Conservation (phyloP, 2,329 filamentous ascomycete genomes). For the Aspergillus glaucus region DNA sequence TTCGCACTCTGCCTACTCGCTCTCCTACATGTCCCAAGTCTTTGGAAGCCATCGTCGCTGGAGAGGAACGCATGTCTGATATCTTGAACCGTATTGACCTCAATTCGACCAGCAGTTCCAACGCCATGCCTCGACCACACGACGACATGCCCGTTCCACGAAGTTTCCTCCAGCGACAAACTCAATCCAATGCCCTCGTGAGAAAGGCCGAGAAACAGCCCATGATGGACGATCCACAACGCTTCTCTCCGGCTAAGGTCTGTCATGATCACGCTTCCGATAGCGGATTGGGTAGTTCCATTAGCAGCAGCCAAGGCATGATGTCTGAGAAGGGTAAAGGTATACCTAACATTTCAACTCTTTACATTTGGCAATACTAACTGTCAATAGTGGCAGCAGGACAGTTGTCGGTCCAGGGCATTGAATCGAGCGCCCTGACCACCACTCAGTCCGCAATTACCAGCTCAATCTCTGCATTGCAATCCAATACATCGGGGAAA, state of each 20-base stretch:
- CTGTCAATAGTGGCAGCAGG: slow-evolving; percentile 17
- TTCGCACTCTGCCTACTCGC: slow-evolving; percentile 52
- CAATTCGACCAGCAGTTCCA: slow-evolving; percentile 45
- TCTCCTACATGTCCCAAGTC: slow-evolving; percentile 53
- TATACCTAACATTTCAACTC: slow-evolving; percentile 23
- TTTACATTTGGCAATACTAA: slow-evolving; percentile 4
- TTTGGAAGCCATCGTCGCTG: slow-evolving; percentile 64
- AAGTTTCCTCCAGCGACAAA: slow-evolving; percentile 52
- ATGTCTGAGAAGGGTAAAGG: slow-evolving; percentile 44
- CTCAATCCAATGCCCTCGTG: slow-evolving; percentile 39
- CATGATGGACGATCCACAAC: slow-evolving; percentile 18
- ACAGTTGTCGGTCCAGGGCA: slow-evolving; percentile 12
- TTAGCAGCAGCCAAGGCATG: slow-evolving; percentile 52
- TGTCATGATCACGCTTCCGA: slow-evolving; percentile 69
- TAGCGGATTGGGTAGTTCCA: slow-evolving; percentile 79
- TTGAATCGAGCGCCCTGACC: slow-evolving; percentile 28
- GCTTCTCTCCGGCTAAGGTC: slow-evolving; percentile 40
- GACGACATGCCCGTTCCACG: slow-evolving; percentile 56
- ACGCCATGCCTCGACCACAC: slow-evolving; percentile 44
- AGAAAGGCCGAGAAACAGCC: slow-evolving; percentile 26
- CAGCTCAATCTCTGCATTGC: slow-evolving; percentile 49
- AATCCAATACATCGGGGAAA: slow-evolving; percentile 45
- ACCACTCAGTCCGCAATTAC: slow-evolving; percentile 54
- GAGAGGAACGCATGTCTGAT: slow-evolving; percentile 62
- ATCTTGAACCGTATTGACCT: slow-evolving; percentile 61